Evolutionary conservation across 202 grass and related monocot genomes (phyloP), one percentile per base, ranked within the genome.

Genomic region (Saccharum hybrid): DNA sequence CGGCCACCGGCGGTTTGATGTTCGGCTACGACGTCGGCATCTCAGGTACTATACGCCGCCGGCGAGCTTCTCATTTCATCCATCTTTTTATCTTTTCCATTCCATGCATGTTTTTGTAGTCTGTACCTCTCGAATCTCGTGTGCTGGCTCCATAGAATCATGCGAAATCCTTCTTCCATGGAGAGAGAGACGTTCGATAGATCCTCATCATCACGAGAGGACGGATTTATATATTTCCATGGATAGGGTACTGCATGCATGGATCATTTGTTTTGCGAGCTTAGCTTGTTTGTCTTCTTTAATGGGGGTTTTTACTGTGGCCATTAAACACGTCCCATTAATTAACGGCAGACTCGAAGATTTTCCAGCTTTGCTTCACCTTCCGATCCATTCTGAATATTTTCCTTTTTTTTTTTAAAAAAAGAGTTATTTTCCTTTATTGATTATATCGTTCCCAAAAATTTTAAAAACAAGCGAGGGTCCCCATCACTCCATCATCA

Each of bases 1-100:
- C 96, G 41, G 86, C 96, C 62, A 99, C 96, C 67, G 93, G 96
- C 8, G 96, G 96, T 0, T 68, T 99, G 61, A 96, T 99, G 96
- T 99, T 99, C 74, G 96, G 96, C 61, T 99, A 99, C 72, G 96
- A 98, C 71, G 82, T 99, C 63, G 96, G 96, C 2, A 92, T 99
- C 49, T 96, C 96, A 88, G 96, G 96, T 99, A 60, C 28, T 28
- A 28, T 28, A 59, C 21, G 28, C 60, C 16, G 26, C 40, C 23
- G 26, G 36, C 78, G 48, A 69, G 12, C 65, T 57, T 8, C 65
- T 80, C 30, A 5, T 36, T 21, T 66, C 40, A 1, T 12, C 18
- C 12, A 6, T 56, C 68, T 48, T 36, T 16, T 36, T 36, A 54
- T 10, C 1, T 42, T 40, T 10, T 41, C 19, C 3, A 28, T 59